Evolutionary conservation across 164 flowering plant species (phyloP).

Genomic region (Piper betle): DNA sequence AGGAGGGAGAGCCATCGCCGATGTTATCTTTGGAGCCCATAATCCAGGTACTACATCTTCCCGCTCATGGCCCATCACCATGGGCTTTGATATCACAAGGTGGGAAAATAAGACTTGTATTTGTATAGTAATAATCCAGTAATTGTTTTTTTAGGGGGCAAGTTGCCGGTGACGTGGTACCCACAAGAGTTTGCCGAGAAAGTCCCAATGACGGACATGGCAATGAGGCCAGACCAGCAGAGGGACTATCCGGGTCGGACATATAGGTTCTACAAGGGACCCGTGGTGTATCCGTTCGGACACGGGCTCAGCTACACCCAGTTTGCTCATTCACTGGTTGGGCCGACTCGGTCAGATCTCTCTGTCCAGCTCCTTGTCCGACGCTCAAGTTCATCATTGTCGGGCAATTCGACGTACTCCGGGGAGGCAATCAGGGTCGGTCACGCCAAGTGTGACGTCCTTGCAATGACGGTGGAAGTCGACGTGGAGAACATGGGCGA

Average conservation of each 20-base stretch:
- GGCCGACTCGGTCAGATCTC: constrained; percentile 26
- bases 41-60: constrained; percentile 49
- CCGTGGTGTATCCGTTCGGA: constrained; percentile 84
- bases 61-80: neutral
- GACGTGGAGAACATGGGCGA: constrained; percentile 54
- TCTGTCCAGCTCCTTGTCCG: constrained; percentile 44
- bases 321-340: constrained; percentile 36
- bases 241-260: constrained; percentile 81
- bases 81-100: neutral
- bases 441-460: constrained; percentile 43
- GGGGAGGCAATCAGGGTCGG: constrained; percentile 47
- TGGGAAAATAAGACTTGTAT: too few relatives aligned
- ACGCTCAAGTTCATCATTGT: constrained; percentile 2
- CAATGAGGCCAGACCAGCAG: constrained; percentile 41
- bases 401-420: constrained; percentile 15
- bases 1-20: constrained; percentile 90
- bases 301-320: constrained; percentile 71
- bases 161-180: constrained; percentile 91
- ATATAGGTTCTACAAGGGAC: constrained; percentile 80
- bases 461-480: constrained; percentile 35
- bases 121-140: too few relatives aligned
- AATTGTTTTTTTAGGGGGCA: constrained; percentile 43
- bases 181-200: constrained; percentile 48
- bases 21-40: constrained; percentile 58
- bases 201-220: constrained; percentile 85